Percentiles rank a stretch among this genome's conserved stretches.
phyloP scores from a whole-genome alignment of 2,329 filamentous ascomycete species.

The Bipolaris gigantea region DNA sequence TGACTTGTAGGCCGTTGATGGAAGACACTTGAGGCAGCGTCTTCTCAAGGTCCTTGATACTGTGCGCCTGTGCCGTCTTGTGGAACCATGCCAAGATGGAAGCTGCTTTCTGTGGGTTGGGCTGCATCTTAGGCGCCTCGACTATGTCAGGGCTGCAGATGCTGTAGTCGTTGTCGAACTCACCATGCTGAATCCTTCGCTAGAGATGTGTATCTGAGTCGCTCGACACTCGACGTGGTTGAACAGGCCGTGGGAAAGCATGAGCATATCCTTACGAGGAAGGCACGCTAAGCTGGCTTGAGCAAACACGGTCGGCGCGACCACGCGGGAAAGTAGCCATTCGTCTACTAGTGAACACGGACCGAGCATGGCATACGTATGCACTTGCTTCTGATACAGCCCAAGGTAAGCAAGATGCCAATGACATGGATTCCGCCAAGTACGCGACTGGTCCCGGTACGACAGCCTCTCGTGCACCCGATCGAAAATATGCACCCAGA shows the following conservation, averaged over 20 bases:
- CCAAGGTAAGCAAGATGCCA: not conserved
- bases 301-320: no score
- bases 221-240: no score
- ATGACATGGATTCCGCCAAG: not conserved
- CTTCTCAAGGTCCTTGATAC: constrained; percentile 70
- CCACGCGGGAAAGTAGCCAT: no score
- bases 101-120: constrained; percentile 60
- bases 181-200: constrained; percentile 11
- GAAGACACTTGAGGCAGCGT: constrained; percentile 61
- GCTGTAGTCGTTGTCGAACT: not conserved
- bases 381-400: not conserved
- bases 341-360: not conserved
- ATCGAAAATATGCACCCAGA: not conserved
- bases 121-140: constrained; percentile 58
- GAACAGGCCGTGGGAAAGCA: no score
- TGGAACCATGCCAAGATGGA: constrained; percentile 63
- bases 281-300: no score
- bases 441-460: not conserved
- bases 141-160: constrained; percentile 12
- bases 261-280: no score
- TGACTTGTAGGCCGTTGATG: constrained; percentile 68
- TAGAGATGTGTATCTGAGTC: no score
- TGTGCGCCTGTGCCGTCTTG: constrained; percentile 62
- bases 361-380: no score
- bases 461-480: not conserved